Base-by-base conservation (phyloP, 2,329 filamentous ascomycete genomes). In the Fusarium heterosporum region DNA sequence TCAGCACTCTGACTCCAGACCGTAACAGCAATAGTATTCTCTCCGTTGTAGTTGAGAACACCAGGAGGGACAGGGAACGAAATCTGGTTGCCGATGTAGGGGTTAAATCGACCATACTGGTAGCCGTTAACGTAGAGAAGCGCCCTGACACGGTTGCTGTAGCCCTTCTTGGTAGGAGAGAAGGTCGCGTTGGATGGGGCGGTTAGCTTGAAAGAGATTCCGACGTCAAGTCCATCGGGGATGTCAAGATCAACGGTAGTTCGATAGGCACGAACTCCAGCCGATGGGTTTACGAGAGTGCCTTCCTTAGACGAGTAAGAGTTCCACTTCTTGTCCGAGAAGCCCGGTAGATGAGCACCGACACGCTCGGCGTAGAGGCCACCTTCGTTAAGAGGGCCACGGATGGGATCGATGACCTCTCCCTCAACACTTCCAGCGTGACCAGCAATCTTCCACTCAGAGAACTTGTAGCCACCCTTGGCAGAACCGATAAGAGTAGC, bases 71-170 rank as follows among this genome's bases (percentile, higher is more conserved):
- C 84, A 1, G 87, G 87, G 68, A 87, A 90, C 16, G 81, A 78
- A 16, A 84, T 79, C 76, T 90, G 87, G 45, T 88, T 85, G 0
- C 88, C 88, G 38, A 90, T 86, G 48, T 84, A 82, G 0, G 87
- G 86, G 60, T 85, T 84, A 69, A 84, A 89, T 9, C 85, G 81
- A 3, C 84, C 87, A 66, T 87, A 89, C 70, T 89, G 87, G 68
- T 89, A 90, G 0, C 87, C 87, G 55, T 90, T 90, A n/a, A 89
- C 82, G 55, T 87, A 89, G 4, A 90, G 73, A 68, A 87, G 81
- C 0, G 82, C 84, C 12, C 87, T 80, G 4, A 80, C 65, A 17
- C 73, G 76, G 66, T 81, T 80, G 19, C 71, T 76, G 63, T 76
- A 74, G 14, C 59, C 67, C n/a, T 63, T 56, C 22, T 72, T 66